Evolutionary conservation across 169 alveolate genomes (phyloP).

Genomic region (Perkinsus olseni): DNA sequence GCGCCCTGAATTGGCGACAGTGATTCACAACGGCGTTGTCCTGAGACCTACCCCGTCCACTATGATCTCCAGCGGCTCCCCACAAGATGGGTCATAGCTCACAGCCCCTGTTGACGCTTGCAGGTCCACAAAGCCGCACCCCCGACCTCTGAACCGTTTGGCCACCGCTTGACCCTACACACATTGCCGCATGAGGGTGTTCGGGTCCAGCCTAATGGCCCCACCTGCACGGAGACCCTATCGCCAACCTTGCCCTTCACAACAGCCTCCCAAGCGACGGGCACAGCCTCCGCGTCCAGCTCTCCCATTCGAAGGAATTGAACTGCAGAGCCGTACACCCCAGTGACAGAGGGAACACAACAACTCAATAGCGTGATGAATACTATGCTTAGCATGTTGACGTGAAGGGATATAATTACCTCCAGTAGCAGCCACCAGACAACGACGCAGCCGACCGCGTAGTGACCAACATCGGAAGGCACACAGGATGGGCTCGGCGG

Average conservation of each 20-base stretch:
- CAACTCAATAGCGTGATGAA: not conserved
- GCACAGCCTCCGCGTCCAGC: not conserved
- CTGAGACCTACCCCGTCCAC: not conserved
- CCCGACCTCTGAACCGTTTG: not conserved
- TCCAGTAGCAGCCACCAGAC: not conserved
- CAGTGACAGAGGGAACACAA: not conserved
- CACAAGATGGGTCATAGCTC: not conserved
- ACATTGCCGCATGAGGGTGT: not conserved
- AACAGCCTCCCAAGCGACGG: not conserved
- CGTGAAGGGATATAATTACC: not conserved
- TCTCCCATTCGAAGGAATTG: not conserved
- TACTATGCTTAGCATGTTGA: not conserved
- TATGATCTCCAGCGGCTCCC: not conserved
- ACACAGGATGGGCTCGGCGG: too few species aligned
- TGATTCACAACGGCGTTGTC: not conserved
- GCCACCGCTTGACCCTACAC: not conserved
- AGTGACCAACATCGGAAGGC: too few species aligned
- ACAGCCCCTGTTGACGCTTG: not conserved
- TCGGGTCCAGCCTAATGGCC: not conserved
- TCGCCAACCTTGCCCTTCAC: not conserved
- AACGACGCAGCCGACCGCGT: too few species aligned
- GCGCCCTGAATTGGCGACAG: not conserved
- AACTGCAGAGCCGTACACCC: not conserved
- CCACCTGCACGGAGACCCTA: not conserved
- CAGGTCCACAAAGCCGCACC: not conserved